Evolutionary conservation across 225 moss, liverwort and hornwort species (phyloP).

Genomic region (Lunularia cruciata): DNA sequence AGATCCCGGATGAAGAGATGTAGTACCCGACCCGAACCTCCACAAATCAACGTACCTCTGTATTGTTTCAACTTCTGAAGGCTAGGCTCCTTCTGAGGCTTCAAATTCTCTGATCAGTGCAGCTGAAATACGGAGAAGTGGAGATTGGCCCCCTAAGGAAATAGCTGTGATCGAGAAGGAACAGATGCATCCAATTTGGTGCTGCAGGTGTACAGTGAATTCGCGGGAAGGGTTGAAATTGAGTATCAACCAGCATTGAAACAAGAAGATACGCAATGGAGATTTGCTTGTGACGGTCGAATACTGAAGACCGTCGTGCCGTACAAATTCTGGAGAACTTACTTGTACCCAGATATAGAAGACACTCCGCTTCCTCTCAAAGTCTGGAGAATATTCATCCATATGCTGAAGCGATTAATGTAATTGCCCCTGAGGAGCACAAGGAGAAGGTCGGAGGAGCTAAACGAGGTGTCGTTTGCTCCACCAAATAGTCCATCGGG

Average conservation of each 20-base stretch:
- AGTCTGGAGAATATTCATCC: no score
- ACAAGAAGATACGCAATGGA: constrained; percentile 38
- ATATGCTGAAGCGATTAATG: no score
- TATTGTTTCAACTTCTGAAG: neutral
- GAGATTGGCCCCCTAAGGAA: constrained; percentile 35
- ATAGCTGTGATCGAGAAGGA: neutral
- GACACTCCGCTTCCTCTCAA: no score
- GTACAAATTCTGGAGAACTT: constrained; percentile 38
- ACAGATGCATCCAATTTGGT: constrained; percentile 19
- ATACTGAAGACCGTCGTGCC: constrained; percentile 39
- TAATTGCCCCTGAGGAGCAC: no score
- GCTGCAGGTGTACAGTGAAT: constrained; percentile 35
- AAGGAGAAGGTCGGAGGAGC: no score
- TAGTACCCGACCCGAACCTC: neutral
- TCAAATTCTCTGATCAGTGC: constrained; percentile 38
- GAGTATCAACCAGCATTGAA: constrained; percentile 36
- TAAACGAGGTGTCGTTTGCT: neutral
- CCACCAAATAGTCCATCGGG: neutral
- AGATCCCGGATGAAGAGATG: no score
- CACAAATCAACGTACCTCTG: neutral
- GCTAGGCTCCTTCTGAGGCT: neutral
- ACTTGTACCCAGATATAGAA: constrained; percentile 22
- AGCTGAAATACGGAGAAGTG: constrained; percentile 39
- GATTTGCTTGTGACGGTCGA: constrained; percentile 36
- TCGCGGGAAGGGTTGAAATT: constrained; percentile 41